Base-by-base conservation (phyloP, 768 basidiomycete species). In the Pulveroboletus sp. region DNA sequence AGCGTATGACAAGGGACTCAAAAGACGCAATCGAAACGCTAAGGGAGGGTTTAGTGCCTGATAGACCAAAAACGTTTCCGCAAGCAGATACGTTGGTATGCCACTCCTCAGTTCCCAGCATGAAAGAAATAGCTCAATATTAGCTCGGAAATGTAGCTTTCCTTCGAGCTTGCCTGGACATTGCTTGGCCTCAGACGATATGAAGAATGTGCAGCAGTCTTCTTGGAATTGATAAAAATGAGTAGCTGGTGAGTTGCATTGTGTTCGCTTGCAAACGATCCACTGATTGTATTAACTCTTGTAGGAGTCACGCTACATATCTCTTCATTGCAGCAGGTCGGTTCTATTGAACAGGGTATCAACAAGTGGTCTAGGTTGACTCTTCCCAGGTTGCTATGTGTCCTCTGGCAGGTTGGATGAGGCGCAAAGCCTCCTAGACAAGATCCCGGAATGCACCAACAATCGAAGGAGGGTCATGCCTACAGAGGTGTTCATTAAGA, bases 91-190 rank as follows among this genome's bases (percentile, higher is more conserved):
- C 82, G 17, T 62, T 89, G 59, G 86, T 86, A 62, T 44, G 50
- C 13, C 41, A 27, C 27, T 37, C 43, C 33, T 3, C 10, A 9
- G 13, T 38, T 35, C 13, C 15, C 13, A 3, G 30, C 26, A 8
- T 31, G 18, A 27, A 39, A 14, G 26, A 17, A 24, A 7, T 11
- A 13, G 10, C 11, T 35, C n/a, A 21, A 37, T 40, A 1, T 13
- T 45, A 17, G 0, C 30, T 43, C 15, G n/a, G 14, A 38, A 15
- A 26, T n/a, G 13, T 50, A 87, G 84, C 73, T 90, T 7, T 73
- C 79, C 13, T 90, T 88, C 55, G 89, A 91, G 64, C 74, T 91
- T 4, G 86, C 84, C 1, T 90, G 89, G 88, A 82, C 81, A 14
- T 65, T 86, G 1, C 73, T 90, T 4, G 74, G 80, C 1, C 76